Conservation (phyloP, 805 yeast genomes). For the Pichia californica region DNA sequence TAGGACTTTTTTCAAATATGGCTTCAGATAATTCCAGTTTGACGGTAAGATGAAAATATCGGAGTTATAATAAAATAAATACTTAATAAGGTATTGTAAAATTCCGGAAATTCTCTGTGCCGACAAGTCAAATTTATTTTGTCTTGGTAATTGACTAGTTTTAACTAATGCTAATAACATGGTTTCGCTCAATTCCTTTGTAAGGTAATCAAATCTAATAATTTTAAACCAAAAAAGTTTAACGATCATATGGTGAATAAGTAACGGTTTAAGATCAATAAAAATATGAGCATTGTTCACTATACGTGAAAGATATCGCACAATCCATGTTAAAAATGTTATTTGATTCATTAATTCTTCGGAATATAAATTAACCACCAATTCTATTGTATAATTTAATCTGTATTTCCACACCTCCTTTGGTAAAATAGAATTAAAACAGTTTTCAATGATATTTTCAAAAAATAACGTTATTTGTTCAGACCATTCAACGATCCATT, state of each 20-base stretch:
- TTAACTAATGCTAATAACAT: slow-evolving; percentile 33
- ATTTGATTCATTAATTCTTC: slow-evolving; percentile 61
- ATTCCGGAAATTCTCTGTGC: slow-evolving; percentile 15
- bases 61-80: slow-evolving; percentile 42
- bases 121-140: slow-evolving; percentile 15
- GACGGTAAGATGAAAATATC: slow-evolving; percentile 61
- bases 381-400: slow-evolving; percentile 53
- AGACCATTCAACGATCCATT: slow-evolving; percentile 87
- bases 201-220: slow-evolving; percentile 45
- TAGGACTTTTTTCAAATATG: slow-evolving; percentile 38
- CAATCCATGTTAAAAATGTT: slow-evolving; percentile 57
- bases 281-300: slow-evolving; percentile 15
- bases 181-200: slow-evolving; percentile 60
- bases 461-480: slow-evolving; percentile 64
- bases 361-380: slow-evolving; percentile 58
- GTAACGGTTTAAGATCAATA: slow-evolving; percentile 20
- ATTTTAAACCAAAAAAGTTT: slow-evolving; percentile 70
- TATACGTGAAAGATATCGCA: slow-evolving; percentile 39
- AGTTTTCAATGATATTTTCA: slow-evolving; percentile 43
- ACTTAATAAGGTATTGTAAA: slow-evolving; percentile 32
- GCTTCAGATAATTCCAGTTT: slow-evolving; percentile 51
- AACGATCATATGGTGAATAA: slow-evolving; percentile 41
- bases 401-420: slow-evolving; percentile 40
- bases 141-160: slow-evolving; percentile 16
- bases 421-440: slow-evolving; percentile 18